Evolutionary conservation across 768 basidiomycete genomes (phyloP).

Genomic region (Boletus pseudopeckii): DNA sequence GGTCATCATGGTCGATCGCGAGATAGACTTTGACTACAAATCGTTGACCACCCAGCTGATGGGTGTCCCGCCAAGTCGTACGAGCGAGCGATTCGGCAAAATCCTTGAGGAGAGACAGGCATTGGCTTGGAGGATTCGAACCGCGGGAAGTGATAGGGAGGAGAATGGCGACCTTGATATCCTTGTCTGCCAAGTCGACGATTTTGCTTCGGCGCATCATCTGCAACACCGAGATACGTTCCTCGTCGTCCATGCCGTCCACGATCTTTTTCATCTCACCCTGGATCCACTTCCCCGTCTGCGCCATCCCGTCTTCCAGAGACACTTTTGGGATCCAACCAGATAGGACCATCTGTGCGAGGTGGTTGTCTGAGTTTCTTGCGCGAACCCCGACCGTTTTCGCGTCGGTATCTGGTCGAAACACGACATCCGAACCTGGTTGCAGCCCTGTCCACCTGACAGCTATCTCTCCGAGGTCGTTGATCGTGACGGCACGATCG

Average conservation of each 20-base stretch:
- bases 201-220: constrained; percentile 36
- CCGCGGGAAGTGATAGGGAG: constrained; percentile 58
- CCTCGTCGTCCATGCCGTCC: neutral
- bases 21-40: constrained; percentile 47
- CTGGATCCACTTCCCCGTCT: constrained; percentile 48
- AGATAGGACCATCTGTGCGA: constrained; percentile 27
- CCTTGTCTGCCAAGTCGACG: constrained; percentile 34
- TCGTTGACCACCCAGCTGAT: constrained; percentile 26
- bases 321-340: constrained; percentile 42
- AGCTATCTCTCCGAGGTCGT: constrained; percentile 42
- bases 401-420: constrained; percentile 21
- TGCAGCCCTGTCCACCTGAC: constrained; percentile 32
- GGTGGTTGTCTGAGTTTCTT: constrained; percentile 50
- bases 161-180: constrained; percentile 47
- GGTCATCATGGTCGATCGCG: constrained; percentile 50
- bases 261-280: constrained; percentile 33
- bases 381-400: constrained; percentile 47
- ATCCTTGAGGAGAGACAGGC: constrained; percentile 38
- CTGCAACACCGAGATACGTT: constrained; percentile 17
- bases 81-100: constrained; percentile 44
- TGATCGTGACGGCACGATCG: constrained; percentile 40
- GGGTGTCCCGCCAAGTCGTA: constrained; percentile 47
- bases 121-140: constrained; percentile 30
- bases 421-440: constrained; percentile 20
- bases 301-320: constrained; percentile 46